Evolutionary conservation across 202 grass and related monocot species (phyloP).

Genomic region (Schoenoplectus triqueter): DNA sequence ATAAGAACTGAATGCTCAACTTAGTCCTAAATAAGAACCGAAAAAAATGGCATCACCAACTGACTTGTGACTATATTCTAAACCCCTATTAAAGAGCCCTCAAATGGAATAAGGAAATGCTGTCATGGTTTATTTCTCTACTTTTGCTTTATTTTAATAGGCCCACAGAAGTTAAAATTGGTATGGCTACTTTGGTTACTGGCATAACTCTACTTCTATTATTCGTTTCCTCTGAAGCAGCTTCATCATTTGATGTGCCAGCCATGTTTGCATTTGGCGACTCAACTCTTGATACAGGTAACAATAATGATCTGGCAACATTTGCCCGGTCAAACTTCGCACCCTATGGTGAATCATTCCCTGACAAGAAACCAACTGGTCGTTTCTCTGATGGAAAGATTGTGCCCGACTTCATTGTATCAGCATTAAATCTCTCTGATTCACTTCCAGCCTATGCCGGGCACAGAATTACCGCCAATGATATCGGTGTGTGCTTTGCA

Average conservation of each 20-base stretch:
- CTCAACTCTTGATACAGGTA: constrained; percentile 73
- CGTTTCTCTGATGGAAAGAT: constrained; percentile 72
- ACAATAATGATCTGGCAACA: constrained; percentile 62
- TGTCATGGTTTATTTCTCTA: background rate
- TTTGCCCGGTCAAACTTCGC: constrained; percentile 53
- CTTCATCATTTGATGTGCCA: constrained; percentile 33
- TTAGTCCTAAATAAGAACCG: background rate
- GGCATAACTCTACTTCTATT: background rate
- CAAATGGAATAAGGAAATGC: background rate
- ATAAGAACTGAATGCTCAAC: background rate
- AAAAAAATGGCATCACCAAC: background rate
- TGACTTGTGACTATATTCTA: background rate
- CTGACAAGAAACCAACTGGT: constrained; percentile 43
- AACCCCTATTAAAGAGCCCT: background rate
- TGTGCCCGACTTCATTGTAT: constrained; percentile 62
- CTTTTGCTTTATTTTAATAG: background rate
- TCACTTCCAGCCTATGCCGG: constrained; percentile 50
- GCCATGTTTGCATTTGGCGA: constrained; percentile 76
- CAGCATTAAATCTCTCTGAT: constrained; percentile 56
- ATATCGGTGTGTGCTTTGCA: constrained; percentile 63
- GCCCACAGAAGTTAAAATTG: background rate
- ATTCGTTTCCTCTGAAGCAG: background rate
- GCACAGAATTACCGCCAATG: constrained; percentile 9
- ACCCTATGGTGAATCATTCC: constrained; percentile 63
- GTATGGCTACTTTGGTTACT: background rate